A percentile compares a stretch with the other conserved stretches of the same genome.
Conservation (phyloP, 805 yeast species). For the Kodamaea hsintzibuensis region DNA sequence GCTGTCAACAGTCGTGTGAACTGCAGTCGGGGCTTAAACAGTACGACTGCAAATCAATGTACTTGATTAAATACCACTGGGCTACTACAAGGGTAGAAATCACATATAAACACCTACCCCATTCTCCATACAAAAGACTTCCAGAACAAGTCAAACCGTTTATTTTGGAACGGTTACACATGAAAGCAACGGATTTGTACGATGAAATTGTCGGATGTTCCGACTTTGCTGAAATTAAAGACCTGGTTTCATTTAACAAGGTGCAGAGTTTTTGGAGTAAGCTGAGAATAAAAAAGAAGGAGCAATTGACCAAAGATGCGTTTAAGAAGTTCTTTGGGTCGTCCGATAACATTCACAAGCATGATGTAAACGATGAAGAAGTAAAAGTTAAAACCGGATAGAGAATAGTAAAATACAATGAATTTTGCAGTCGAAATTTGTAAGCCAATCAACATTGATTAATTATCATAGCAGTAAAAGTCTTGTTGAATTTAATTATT, state of each 20-base stretch:
- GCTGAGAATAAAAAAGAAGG: conserved; percentile 16
- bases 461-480: too few relatives aligned
- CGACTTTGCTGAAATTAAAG: conserved; percentile 15
- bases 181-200: conserved; percentile 19
- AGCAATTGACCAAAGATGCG: conserved; percentile 19
- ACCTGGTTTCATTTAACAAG: conserved; percentile 16
- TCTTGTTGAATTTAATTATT: too few relatives aligned
- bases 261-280: conserved; percentile 23
- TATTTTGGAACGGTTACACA: conserved; percentile 17
- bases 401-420: not conserved
- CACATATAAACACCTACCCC: conserved; percentile 15
- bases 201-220: conserved; percentile 14
- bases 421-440: not conserved
- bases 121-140: conserved; percentile 17
- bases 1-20: conserved; percentile 16
- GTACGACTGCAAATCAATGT: conserved; percentile 16
- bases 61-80: conserved; percentile 18
- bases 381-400: not conserved
- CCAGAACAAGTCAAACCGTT: conserved; percentile 20
- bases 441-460: not conserved
- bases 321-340: conserved; percentile 16
- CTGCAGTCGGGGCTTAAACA: conserved; percentile 13
- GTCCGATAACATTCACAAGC: not conserved
- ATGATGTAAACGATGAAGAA: not conserved
- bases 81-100: conserved; percentile 15